Percentiles rank a stretch among this genome's conserved stretches.
phyloP scores from a whole-genome alignment of 768 basidiomycete genomes.

The Tubosaeta sp. region DNA sequence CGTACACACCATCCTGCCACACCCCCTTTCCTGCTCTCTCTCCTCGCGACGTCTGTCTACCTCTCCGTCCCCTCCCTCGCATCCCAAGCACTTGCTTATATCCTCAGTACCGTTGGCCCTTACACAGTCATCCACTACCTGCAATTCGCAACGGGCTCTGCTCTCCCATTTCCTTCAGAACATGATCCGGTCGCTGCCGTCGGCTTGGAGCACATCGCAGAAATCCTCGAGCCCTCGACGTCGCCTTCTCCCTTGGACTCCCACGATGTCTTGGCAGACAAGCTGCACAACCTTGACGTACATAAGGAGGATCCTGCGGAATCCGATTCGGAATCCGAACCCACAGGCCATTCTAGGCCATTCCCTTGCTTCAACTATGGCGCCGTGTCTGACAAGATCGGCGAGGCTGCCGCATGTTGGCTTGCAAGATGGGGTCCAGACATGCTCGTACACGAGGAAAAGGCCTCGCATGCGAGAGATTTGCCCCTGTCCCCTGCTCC shows the following conservation, averaged over 20 bases:
- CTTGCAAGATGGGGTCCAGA: conserved; percentile 82
- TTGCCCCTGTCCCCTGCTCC: conserved; percentile 14
- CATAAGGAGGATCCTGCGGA: conserved; percentile 37
- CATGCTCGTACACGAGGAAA: conserved; percentile 63
- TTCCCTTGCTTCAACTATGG: conserved; percentile 68
- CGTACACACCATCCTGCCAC: conserved; percentile 65
- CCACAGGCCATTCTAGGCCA: conserved; percentile 11
- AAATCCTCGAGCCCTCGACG: conserved; percentile 38
- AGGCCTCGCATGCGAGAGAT: conserved; percentile 15
- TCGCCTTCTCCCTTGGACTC: conserved; percentile 11
- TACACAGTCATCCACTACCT: conserved; percentile 74
- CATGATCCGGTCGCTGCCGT: conserved; percentile 58
- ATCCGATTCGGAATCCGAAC: conserved; percentile 29
- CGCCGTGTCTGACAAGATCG: conserved; percentile 86
- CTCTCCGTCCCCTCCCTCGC: conserved; percentile 77
- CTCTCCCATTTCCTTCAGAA: conserved; percentile 43
- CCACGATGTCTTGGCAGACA: conserved; percentile 26
- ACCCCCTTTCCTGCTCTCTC: conserved; percentile 77
- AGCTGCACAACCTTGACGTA: conserved; percentile 29
- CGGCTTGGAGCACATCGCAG: conserved; percentile 66
- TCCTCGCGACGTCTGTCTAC: conserved; percentile 84
- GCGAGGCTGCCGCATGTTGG: conserved; percentile 87
- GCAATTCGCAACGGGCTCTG: conserved; percentile 73
- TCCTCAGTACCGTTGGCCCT: conserved; percentile 75
- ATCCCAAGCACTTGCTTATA: conserved; percentile 65